These are phyloP conservation scores for Celoporthe dispersa DNA, from an alignment of 2,329 filamentous ascomycete genomes.

Conservation along the genomic window DNA sequence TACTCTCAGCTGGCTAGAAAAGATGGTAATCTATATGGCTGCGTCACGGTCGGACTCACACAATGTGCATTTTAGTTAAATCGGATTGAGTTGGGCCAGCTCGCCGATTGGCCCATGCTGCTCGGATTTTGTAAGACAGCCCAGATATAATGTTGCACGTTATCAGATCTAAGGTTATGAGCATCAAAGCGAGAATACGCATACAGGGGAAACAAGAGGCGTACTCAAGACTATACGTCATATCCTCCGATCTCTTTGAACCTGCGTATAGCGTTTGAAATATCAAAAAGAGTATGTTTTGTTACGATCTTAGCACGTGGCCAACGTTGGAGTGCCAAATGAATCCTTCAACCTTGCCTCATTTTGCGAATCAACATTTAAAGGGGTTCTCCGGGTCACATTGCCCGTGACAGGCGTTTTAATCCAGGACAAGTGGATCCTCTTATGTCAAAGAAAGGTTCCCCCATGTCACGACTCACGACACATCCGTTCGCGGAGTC, in stretches of 20 bases:
- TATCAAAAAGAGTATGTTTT: background rate
- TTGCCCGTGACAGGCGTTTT: background rate
- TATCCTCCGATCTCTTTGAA: background rate
- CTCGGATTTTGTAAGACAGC: too few relatives aligned
- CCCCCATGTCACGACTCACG: background rate
- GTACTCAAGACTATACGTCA: too few relatives aligned
- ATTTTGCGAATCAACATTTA: background rate
- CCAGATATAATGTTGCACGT: too few relatives aligned
- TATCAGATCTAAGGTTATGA: too few relatives aligned
- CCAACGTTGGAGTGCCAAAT: background rate
- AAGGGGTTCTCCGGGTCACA: background rate
- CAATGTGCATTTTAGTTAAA: too few relatives aligned
- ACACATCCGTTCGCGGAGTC: background rate
- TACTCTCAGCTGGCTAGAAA: too few relatives aligned
- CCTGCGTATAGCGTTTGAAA: background rate
- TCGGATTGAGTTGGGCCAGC: too few relatives aligned
- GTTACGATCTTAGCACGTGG: background rate
- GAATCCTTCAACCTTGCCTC: background rate
- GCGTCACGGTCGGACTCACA: too few relatives aligned
- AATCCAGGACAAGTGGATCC: slow-evolving; percentile 1
- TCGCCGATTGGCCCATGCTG: too few relatives aligned
- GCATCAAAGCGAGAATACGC: too few relatives aligned
- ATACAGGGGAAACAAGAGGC: too few relatives aligned
- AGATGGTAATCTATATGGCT: too few relatives aligned
- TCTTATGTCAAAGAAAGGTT: background rate